A percentile compares a stretch with the other conserved stretches of the same genome.
These are phyloP conservation scores for Saccharomycopsis hybrid DNA, from an alignment of 1,139 yeast species.

Conservation along the genomic window DNA sequence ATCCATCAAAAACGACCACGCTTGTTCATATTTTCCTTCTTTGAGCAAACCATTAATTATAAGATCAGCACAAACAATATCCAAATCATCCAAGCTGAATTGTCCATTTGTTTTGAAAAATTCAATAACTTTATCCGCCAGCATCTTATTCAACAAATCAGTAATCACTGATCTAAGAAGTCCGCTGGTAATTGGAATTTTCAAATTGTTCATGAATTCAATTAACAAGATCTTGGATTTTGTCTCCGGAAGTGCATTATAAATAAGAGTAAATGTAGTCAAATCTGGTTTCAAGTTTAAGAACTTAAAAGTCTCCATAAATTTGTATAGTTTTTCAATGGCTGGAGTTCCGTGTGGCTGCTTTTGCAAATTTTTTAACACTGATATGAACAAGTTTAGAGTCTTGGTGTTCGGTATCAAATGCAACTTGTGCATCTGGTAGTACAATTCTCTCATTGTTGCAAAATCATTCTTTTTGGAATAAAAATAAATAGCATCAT, in stretches of 20 bases:
- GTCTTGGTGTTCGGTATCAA: conserved; percentile 36
- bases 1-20: conserved; percentile 26
- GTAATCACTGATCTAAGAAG: conserved; percentile 6
- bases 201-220: conserved; percentile 13
- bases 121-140: conserved; percentile 10
- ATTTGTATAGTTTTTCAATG: background rate
- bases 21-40: conserved; percentile 26
- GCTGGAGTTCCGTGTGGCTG: conserved; percentile 11
- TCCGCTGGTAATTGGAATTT: conserved; percentile 12
- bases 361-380: background rate
- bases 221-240: conserved; percentile 18
- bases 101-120: conserved; percentile 4
- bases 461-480: conserved; percentile 34
- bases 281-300: conserved; percentile 12
- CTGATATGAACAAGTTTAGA: conserved; percentile 31
- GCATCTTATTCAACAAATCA: conserved; percentile 8
- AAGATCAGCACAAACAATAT: conserved; percentile 22
- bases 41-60: conserved; percentile 25
- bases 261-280: conserved; percentile 13
- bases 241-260: conserved; percentile 16
- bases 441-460: conserved; percentile 36
- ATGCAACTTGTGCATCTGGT: conserved; percentile 34
- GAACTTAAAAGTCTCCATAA: conserved; percentile 1
- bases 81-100: conserved; percentile 9
- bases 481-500: conserved; percentile 38